A percentile compares a stretch with the other conserved stretches of the same genome.
phyloP scores from a whole-genome alignment of 352 stramenopile genomes.

The Halophytophthora polymorphica region DNA sequence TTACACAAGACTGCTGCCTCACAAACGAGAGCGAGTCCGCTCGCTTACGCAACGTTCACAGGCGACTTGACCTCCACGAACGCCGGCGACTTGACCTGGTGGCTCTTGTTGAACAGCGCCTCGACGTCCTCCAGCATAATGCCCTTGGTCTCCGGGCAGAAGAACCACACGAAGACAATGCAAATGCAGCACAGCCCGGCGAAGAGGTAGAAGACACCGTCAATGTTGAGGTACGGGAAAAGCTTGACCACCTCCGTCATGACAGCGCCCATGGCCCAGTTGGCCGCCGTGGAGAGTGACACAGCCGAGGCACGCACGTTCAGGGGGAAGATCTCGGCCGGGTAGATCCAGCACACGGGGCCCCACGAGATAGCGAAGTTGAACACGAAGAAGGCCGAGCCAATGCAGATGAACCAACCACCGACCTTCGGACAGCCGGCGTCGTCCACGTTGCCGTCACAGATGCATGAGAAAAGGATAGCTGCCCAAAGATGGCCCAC shows the following conservation, averaged over 20 bases:
- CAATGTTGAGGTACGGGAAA: constrained; percentile 27
- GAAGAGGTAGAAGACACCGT: constrained; percentile 47
- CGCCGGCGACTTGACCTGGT: constrained; percentile 1
- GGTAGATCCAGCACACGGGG: constrained; percentile 31
- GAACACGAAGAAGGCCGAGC: constrained; percentile 25
- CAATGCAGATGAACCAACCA: constrained; percentile 25
- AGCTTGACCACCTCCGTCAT: constrained; percentile 19
- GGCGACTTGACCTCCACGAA: constrained; percentile 10
- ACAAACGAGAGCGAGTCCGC: no score
- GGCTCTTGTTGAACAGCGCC: constrained; percentile 15
- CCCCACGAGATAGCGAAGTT: constrained; percentile 35
- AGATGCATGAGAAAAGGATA: constrained; percentile 24
- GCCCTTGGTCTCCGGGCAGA: constrained; percentile 21
- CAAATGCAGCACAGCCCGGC: constrained; percentile 18
- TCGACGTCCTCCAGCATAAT: constrained; percentile 26
- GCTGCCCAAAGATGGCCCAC: constrained; percentile 24
- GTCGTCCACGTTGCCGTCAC: constrained; percentile 16
- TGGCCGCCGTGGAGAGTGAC: constrained; percentile 7
- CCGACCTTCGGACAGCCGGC: constrained; percentile 12
- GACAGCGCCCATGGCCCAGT: constrained; percentile 11
- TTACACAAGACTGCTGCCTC: no score
- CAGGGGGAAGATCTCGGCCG: constrained; percentile 9
- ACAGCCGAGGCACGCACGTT: constrained; percentile 8
- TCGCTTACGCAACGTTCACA: no score
- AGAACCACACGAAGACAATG: constrained; percentile 26